A percentile compares a stretch with the other conserved stretches of the same genome.
Conservation (phyloP, 2,329 filamentous ascomycete genomes). For the Aspergillus sp. region DNA sequence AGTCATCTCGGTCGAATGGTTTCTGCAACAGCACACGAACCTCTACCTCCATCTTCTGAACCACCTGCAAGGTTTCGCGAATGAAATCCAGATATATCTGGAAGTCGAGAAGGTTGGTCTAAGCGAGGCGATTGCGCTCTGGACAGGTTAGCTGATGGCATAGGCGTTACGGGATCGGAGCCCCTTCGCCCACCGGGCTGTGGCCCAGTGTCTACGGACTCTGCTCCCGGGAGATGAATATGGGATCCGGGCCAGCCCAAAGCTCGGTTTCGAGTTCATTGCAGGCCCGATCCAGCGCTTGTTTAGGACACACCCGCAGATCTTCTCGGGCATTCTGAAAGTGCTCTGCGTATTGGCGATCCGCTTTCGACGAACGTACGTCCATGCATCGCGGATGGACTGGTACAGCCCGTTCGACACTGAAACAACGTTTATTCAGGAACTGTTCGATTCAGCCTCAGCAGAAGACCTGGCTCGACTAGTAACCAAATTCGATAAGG, state of each 20-base stretch:
- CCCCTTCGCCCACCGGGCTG: constrained; percentile 30
- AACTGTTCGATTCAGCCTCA: constrained; percentile 23
- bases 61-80: constrained; percentile 23
- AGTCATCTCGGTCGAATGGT: constrained; percentile 27
- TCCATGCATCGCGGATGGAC: constrained; percentile 24
- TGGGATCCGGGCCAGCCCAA: constrained; percentile 6
- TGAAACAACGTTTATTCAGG: constrained; percentile 23
- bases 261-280: constrained; percentile 26
- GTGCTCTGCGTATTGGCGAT: constrained; percentile 26
- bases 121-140: no score
- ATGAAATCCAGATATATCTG: constrained; percentile 22
- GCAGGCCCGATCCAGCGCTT: constrained; percentile 29
- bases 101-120: constrained; percentile 29
- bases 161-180: constrained; percentile 27
- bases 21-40: constrained; percentile 29
- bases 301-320: constrained; percentile 23
- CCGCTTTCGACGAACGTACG: constrained; percentile 26
- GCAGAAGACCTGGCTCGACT: constrained; percentile 23
- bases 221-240: constrained; percentile 10
- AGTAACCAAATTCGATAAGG: constrained; percentile 21
- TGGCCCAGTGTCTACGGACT: constrained; percentile 22
- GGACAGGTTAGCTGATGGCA: not conserved
- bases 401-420: constrained; percentile 27
- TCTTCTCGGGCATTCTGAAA: constrained; percentile 25
- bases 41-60: constrained; percentile 25